Base-by-base conservation (phyloP, 1,284 basidiomycete species). In the Leccinum ponderosum region DNA sequence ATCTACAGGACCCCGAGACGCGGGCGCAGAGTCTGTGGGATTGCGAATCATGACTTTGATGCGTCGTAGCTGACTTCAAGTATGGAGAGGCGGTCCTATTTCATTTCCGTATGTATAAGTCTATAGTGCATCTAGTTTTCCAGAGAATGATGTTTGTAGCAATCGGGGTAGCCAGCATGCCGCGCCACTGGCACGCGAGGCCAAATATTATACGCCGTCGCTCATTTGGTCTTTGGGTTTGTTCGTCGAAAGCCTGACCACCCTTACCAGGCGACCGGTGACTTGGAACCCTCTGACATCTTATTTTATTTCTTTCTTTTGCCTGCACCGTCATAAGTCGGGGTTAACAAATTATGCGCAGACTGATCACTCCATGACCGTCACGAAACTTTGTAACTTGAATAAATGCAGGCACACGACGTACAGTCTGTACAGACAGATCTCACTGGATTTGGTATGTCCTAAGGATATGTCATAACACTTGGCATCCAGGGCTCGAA, bases 401-500 rank as follows among this genome's bases (percentile, higher is more conserved):
- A 37, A 7, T 35, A 47, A 47, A 17, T 47, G 44, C 17, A 14
- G 44, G 44, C 44, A 47, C 44, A 22, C 12, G 12, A 20, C 11
- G 2, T 14, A 6, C 44, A 20, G 12, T n/a, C n/a, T n/a, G n/a
- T n/a, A n/a, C n/a, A n/a, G n/a, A 47, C 20, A 14, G 20, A 20
- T 47, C 5, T 47, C 44, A 47, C 44, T 20, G 17, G 17, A 47
- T 14, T 12, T 22, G 11, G 42, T 12, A 20, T 44, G 42, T 20
- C 6, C 5, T 17, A 44, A 47, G 44, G 44, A 47, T 17, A 37
- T n/a, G 37, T 39, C n/a, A 39, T 8, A 39, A 39, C 15, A 8
- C 42, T 44, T 47, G 58, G 89, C 89, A 1, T 92, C 87, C 71
- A 77, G 78, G 33, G 73, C 91, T 8, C 90, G 92, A 72, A 80